A percentile compares a stretch with the other conserved stretches of the same genome.
These are phyloP conservation scores for Malassezia psittaci DNA, from an alignment of 1,284 basidiomycete genomes.

Conservation along the genomic window DNA sequence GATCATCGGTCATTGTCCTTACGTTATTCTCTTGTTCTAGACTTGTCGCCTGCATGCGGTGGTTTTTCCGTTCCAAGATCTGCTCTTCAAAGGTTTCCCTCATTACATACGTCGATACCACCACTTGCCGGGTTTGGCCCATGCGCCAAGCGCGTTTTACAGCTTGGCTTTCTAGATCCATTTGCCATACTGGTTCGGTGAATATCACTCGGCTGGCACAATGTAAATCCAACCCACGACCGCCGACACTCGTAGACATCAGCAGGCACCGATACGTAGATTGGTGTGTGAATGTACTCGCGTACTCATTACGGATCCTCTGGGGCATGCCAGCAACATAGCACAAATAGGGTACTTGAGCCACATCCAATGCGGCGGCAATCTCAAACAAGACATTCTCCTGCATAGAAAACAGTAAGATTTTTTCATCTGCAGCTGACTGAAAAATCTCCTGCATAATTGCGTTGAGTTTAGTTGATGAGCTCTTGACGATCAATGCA, in stretches of 20 bases:
- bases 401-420: slow-evolving; percentile 16
- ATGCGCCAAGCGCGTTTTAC: slow-evolving; percentile 21
- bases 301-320: slow-evolving; percentile 13
- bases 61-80: slow-evolving; percentile 1
- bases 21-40: background rate
- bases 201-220: slow-evolving; percentile 18
- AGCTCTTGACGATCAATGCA: background rate
- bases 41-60: background rate
- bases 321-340: slow-evolving; percentile 18
- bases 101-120: slow-evolving; percentile 16
- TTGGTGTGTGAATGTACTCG: slow-evolving; percentile 3
- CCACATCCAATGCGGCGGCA: slow-evolving; percentile 11
- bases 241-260: slow-evolving; percentile 16
- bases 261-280: slow-evolving; percentile 10
- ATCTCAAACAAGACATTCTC: slow-evolving; percentile 16
- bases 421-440: slow-evolving; percentile 9
- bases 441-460: slow-evolving; percentile 7
- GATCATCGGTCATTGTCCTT: slow-evolving; percentile 5
- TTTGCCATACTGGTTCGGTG: slow-evolving; percentile 17
- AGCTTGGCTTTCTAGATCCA: slow-evolving; percentile 17
- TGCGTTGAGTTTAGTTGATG: slow-evolving; percentile 14
- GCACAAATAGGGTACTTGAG: slow-evolving; percentile 9
- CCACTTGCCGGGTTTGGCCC: slow-evolving; percentile 15
- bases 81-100: slow-evolving; percentile 8
- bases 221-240: slow-evolving; percentile 16